These are phyloP conservation scores for Fusarium sp. DNA, from an alignment of 2,329 filamentous ascomycete genomes.

Conservation along the genomic window DNA sequence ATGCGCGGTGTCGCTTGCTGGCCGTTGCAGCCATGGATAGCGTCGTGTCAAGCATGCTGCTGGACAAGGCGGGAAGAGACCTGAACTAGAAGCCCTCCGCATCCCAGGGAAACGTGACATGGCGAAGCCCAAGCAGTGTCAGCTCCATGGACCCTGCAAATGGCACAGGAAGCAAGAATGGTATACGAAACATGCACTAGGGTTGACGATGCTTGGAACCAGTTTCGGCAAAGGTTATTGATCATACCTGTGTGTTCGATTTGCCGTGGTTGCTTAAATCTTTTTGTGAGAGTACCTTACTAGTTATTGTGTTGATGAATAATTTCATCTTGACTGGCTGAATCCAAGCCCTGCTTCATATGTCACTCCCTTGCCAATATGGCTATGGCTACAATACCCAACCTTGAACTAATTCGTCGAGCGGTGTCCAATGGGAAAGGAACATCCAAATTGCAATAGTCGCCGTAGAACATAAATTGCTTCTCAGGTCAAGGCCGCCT, in stretches of 20 bases:
- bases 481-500: conserved; percentile 7
- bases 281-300: background rate
- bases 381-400: background rate
- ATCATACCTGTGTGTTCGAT: background rate
- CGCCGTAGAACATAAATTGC: conserved; percentile 12
- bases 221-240: background rate
- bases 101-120: conserved; percentile 9
- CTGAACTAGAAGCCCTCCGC: background rate
- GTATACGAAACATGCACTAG: conserved; percentile 25
- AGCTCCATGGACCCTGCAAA: conserved; percentile 16
- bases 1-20: conserved; percentile 1
- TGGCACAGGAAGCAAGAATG: conserved; percentile 21
- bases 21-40: background rate
- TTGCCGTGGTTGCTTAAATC: background rate
- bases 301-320: background rate
- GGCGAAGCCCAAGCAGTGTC: background rate
- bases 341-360: conserved; percentile 1
- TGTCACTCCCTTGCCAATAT: conserved; percentile 21
- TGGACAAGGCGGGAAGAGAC: conserved; percentile 8
- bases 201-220: conserved; percentile 1
- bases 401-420: background rate
- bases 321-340: background rate
- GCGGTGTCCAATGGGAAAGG: conserved; percentile 28
- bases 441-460: background rate
- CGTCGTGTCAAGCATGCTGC: background rate